A percentile compares a stretch with the other conserved stretches of the same genome.
Conservation (phyloP, 1,139 yeast species). For the Taphrina confusa region DNA sequence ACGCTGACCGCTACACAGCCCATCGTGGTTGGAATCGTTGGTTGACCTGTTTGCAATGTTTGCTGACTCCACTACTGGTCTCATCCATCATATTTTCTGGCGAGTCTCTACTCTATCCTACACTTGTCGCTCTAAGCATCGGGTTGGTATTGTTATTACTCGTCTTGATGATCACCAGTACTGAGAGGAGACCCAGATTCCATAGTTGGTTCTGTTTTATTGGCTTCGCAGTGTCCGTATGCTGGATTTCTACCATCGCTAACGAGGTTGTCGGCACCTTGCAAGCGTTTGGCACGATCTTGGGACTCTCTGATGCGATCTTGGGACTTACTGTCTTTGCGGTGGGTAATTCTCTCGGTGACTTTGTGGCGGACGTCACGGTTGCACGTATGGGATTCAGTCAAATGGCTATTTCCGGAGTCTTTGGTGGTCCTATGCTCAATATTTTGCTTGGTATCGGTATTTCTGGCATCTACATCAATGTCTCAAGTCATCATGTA, state of each 20-base stretch:
- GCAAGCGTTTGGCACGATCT: slow-evolving; percentile 62
- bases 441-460: slow-evolving; percentile 66
- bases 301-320: slow-evolving; percentile 71
- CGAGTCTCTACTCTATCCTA: slow-evolving; percentile 18
- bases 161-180: slow-evolving; percentile 37
- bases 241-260: slow-evolving; percentile 77
- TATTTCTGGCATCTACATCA: slow-evolving; percentile 56
- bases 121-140: slow-evolving; percentile 32
- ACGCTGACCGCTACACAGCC: slow-evolving; percentile 25
- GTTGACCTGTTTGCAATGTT: slow-evolving; percentile 43
- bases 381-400: slow-evolving; percentile 86
- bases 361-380: slow-evolving; percentile 78
- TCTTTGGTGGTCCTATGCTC: slow-evolving; percentile 87
- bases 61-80: slow-evolving; percentile 43
- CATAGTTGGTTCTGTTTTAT: slow-evolving; percentile 41
- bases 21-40: slow-evolving; percentile 41
- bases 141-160: slow-evolving; percentile 21
- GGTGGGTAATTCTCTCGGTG: slow-evolving; percentile 89
- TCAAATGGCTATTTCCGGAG: slow-evolving; percentile 89
- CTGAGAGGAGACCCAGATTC: slow-evolving; percentile 35
- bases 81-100: slow-evolving; percentile 35
- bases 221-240: slow-evolving; percentile 69
- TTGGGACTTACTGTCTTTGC: slow-evolving; percentile 87
- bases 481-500: slow-evolving; percentile 38
- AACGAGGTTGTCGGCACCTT: slow-evolving; percentile 71